A percentile compares a stretch with the other conserved stretches of the same genome.
Evolutionary conservation across 1,139 yeast species (phyloP).

Genomic region (Candida anutae): DNA sequence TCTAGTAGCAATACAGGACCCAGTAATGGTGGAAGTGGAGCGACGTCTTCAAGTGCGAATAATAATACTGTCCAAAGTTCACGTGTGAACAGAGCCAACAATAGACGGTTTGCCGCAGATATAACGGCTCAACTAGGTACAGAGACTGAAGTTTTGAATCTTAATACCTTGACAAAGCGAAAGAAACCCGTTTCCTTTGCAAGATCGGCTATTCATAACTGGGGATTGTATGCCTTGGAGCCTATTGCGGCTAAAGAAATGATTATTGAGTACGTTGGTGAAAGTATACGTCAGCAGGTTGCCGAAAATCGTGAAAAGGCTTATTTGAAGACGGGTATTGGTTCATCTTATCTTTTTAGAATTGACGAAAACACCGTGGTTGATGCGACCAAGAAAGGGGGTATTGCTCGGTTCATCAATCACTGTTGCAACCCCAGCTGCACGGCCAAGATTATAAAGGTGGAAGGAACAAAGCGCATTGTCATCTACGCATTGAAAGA

Average conservation of each 20-base stretch:
- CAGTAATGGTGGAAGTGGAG: slow-evolving; percentile 3
- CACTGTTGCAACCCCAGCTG: slow-evolving; percentile 98
- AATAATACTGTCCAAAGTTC: slow-evolving; percentile 48
- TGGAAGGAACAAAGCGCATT: slow-evolving; percentile 88
- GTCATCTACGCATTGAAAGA: slow-evolving; percentile 91
- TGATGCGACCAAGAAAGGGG: slow-evolving; percentile 96
- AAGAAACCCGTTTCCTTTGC: slow-evolving; percentile 95
- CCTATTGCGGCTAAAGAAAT: slow-evolving; percentile 92
- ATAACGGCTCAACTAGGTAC: slow-evolving; percentile 77
- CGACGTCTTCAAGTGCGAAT: slow-evolving; percentile 3
- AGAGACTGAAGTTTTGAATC: slow-evolving; percentile 72
- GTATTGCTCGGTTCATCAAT: slow-evolving; percentile 91
- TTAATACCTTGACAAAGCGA: slow-evolving; percentile 75
- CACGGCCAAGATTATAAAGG: slow-evolving; percentile 92
- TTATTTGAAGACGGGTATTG: slow-evolving; percentile 86
- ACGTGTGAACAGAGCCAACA: slow-evolving; percentile 81
- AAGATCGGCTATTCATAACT: slow-evolving; percentile 91
- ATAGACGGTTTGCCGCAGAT: slow-evolving; percentile 86
- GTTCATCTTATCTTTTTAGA: slow-evolving; percentile 86
- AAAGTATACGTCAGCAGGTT: slow-evolving; percentile 85
- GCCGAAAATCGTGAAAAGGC: slow-evolving; percentile 89
- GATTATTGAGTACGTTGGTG: slow-evolving; percentile 99
- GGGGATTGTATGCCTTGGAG: slow-evolving; percentile 96
- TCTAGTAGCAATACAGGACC: slow-evolving; percentile 7
- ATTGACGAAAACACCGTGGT: slow-evolving; percentile 92